Evolutionary conservation across 768 basidiomycete genomes (phyloP), one percentile per base, ranked within the genome.

Genomic region (Rhodotorula diobovata): DNA sequence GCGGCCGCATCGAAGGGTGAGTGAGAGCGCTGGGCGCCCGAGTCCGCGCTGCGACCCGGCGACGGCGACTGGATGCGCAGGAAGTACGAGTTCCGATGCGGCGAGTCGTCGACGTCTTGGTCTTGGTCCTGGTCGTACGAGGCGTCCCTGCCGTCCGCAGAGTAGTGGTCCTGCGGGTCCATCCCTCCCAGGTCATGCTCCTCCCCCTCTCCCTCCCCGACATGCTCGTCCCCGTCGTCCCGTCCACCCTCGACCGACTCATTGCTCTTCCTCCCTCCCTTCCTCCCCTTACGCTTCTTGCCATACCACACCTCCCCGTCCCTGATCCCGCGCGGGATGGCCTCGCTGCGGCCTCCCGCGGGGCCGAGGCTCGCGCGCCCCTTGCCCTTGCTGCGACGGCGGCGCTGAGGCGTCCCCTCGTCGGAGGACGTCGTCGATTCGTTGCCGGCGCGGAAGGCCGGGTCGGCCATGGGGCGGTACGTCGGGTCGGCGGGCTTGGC

Each of bases 31-130:
- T 63, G 37, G 58, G 54, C 62, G 23, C n/a, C 16, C 23, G 56
- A n/a, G 14, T 21, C 34, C 14, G 18, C 20, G n/a, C n/a, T n/a
- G n/a, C n/a, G n/a, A n/a, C n/a, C n/a, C 6, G 61, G 68, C 23
- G 68, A 67, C n/a, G 69, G 63, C n/a, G 69, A 71, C 43, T 68
- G 66, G 18, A 61, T 67, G 28, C 73, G 73, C 7, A 74, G 70
- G 56, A 62, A 74, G 61, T 54, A 74, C 6, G 73, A 66, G 5
- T 37, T 18, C 4, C 56, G 63, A 2, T 65, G 72, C 4, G 73
- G 62, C 0, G 73, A 67, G 0, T 7, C 45, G 23, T 66, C 65
- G n/a, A 45, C 63, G 23, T 67, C 68, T 63, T 18, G 14, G 41
- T 67, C 68, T 63, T 18, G 14, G 41, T 43, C 58, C 21, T 53